Base-by-base conservation (phyloP, 805 yeast species). In the Suhomyces xylopsoci region DNA sequence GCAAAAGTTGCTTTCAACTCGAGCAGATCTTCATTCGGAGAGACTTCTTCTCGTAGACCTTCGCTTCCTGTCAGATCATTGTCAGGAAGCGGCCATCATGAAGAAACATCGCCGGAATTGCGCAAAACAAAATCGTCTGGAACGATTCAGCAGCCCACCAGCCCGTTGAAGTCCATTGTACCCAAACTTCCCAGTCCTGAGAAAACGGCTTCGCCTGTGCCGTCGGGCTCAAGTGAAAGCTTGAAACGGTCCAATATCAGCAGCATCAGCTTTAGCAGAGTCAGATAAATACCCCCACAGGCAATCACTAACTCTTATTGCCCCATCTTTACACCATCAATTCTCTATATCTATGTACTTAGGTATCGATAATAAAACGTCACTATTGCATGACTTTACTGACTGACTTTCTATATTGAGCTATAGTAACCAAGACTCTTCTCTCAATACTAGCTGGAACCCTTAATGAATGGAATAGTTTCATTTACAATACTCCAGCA, bases 1-100 rank as follows among this genome's bases (percentile, higher is more conserved):
- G 67, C 67, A 7, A 63, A 62, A 52, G 48, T 62, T 6, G 69
- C 69, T 15, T 63, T 62, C 52, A 60, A 55, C 50, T 60, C 64
- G 50, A 60, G 62, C 45, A 50, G 62, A 34, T 48, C 62, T 1
- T 63, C 69, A 4, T 51, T 62, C 7, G 40, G 41, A n/a, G 57
- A 54, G 30, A 52, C 50, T 14, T 55, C 59, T 5, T 20, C 47
- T 25, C 44, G 57, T 8, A 38, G 60, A 19, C 61, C 57, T 2
- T 55, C 61, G 19, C 45, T 58, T 7, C 52, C 58, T 34, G 51
- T 36, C 36, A 45, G 52, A 26, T 51, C 57, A 2, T 48, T 51
- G 28, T 45, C 36, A 7, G 54, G 42, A 10, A 34, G 15, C 12
- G 24, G n/a, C 19, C 25, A 12, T 42, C 45, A 47, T 6, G 45